Evolutionary conservation across 73 alveolate genomes (phyloP).

Genomic region (Paramecium biaurelia): DNA sequence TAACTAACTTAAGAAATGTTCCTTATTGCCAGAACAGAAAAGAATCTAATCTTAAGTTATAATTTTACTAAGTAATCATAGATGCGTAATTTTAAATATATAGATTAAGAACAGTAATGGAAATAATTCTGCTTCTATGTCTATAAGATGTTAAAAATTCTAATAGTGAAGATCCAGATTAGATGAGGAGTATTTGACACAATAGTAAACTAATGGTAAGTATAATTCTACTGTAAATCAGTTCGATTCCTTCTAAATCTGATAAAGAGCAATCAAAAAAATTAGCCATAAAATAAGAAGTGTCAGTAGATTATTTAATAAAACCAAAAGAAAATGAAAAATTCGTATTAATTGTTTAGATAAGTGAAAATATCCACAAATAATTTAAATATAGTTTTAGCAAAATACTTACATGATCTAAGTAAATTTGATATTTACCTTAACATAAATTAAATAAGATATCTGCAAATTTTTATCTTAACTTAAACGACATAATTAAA

Average conservation of each 20-base stretch:
- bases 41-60: neutral
- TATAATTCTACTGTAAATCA: no score
- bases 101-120: neutral
- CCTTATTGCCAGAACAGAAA: neutral
- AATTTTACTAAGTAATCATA: neutral
- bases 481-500: neutral
- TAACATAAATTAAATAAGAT: neutral
- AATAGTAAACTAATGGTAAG: neutral
- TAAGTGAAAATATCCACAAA: neutral
- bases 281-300: no score
- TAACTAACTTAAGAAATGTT: neutral
- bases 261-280: no score
- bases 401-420: neutral
- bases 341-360: neutral
- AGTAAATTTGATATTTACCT: neutral
- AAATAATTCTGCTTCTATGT: no score
- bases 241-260: no score
- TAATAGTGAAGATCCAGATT: no score
- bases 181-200: no score
- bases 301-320: no score
- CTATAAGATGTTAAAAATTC: no score
- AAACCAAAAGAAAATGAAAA: neutral
- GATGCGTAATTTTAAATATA: neutral
- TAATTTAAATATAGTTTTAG: neutral
- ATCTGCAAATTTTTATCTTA: neutral